Conservation (phyloP, 2,329 filamentous ascomycete genomes). For the Paraconiothyrium brasiliense region DNA sequence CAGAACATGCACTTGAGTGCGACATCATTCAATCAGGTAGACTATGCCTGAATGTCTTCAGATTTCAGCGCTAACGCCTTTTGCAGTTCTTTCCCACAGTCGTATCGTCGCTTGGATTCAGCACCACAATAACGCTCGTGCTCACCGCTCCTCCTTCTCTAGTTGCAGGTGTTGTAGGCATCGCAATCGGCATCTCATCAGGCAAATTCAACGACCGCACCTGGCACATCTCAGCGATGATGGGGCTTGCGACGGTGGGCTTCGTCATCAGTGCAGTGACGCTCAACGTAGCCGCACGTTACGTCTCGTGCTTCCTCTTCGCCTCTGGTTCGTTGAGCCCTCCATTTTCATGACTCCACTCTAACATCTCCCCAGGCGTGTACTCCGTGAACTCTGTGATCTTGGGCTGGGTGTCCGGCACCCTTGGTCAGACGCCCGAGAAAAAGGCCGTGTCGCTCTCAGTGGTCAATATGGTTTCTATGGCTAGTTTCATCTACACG, state of each 20-base stretch:
- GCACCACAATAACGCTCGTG: constrained; percentile 60
- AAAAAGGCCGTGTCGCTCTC: constrained; percentile 56
- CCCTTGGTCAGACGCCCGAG: constrained; percentile 53
- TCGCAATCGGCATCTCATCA: constrained; percentile 46
- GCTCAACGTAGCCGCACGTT: constrained; percentile 47
- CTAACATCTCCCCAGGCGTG: constrained; percentile 17
- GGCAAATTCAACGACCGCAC: constrained; percentile 52
- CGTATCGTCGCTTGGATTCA: constrained; percentile 61
- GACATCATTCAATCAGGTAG: constrained; percentile 56
- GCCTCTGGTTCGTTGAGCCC: constrained; percentile 27
- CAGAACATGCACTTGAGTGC: constrained; percentile 65
- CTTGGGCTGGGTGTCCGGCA: constrained; percentile 54
- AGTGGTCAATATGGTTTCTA: constrained; percentile 55
- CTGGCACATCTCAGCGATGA: constrained; percentile 52
- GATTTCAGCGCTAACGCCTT: constrained; percentile 29
- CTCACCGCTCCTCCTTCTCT: constrained; percentile 52
- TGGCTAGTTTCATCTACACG: constrained; percentile 52
- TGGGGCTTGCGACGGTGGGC: constrained; percentile 47
- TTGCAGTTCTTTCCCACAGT: constrained; percentile 58
- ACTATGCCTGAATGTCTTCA: neutral
- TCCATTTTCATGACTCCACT: neutral
- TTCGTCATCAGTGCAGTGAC: constrained; percentile 50
- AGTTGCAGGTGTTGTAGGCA: constrained; percentile 35
- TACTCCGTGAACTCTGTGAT: constrained; percentile 42
- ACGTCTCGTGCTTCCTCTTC: constrained; percentile 40